These are phyloP conservation scores for Picochlorum sp. DNA, from an alignment of 139 green algal genomes.

Conservation along the genomic window DNA sequence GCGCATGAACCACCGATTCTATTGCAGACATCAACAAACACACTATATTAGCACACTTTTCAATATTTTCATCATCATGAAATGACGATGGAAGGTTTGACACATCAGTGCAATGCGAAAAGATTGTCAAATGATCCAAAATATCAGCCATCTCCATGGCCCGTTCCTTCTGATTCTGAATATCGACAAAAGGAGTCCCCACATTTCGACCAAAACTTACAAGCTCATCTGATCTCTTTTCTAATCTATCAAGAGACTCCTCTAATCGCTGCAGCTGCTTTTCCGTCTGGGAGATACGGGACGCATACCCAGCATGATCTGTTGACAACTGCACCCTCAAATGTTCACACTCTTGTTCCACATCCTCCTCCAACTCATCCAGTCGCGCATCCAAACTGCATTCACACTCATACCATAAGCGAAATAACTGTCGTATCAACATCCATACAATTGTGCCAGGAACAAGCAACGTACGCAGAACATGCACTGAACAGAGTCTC, in stretches of 20 bases:
- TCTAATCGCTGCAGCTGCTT: not conserved
- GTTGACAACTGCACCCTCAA: not conserved
- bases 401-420: not conserved
- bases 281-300: not conserved
- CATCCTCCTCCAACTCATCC: not conserved
- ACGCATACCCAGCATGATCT: not conserved
- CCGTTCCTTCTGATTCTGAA: slow-evolving; percentile 15
- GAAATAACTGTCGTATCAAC: no score
- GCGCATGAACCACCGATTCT: not conserved
- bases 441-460: no score
- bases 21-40: not conserved
- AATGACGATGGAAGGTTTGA: slow-evolving; percentile 41
- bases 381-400: not conserved
- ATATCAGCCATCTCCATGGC: slow-evolving; percentile 26
- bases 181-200: slow-evolving; percentile 14
- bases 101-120: slow-evolving; percentile 32
- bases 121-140: slow-evolving; percentile 36
- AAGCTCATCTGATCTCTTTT: slow-evolving; percentile 3
- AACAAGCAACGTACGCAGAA: no score
- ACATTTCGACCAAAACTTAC: slow-evolving; percentile 1
- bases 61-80: slow-evolving; percentile 35
- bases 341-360: not conserved
- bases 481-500: no score
- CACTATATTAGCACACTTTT: slow-evolving; percentile 33
- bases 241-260: not conserved